phyloP scores from a whole-genome alignment of 129 eudicot genomes.

The Apium graveolens region DNA sequence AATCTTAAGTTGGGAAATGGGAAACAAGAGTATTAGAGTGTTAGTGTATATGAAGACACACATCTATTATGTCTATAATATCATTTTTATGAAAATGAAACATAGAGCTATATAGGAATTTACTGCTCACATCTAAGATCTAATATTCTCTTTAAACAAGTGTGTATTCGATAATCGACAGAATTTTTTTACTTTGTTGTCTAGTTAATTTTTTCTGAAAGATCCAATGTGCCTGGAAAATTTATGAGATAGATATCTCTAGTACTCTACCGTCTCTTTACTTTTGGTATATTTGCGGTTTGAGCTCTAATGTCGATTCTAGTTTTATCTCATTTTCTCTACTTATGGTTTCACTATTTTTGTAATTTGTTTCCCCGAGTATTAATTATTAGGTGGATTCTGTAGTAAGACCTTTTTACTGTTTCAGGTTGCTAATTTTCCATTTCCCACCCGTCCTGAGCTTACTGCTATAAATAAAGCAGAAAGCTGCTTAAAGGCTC shows the following conservation, averaged over 20 bases:
- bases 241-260: background rate
- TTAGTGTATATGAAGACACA: background rate
- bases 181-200: background rate
- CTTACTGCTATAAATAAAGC: constrained; percentile 53
- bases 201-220: background rate
- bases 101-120: background rate
- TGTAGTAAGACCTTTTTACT: background rate
- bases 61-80: background rate
- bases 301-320: background rate
- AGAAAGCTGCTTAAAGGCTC: constrained; percentile 67
- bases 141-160: background rate
- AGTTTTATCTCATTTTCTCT: background rate
- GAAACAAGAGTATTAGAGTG: background rate
- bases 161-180: background rate
- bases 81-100: background rate
- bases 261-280: background rate
- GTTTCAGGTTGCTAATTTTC: constrained; percentile 76
- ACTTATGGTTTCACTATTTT: background rate
- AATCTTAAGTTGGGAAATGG: background rate
- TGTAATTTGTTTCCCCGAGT: background rate
- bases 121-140: background rate
- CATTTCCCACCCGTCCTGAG: constrained; percentile 88
- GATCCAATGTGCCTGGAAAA: background rate
- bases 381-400: background rate
- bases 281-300: background rate